Base-by-base conservation (phyloP, 768 basidiomycete species). In the Coprinellus aureogranulatus region DNA sequence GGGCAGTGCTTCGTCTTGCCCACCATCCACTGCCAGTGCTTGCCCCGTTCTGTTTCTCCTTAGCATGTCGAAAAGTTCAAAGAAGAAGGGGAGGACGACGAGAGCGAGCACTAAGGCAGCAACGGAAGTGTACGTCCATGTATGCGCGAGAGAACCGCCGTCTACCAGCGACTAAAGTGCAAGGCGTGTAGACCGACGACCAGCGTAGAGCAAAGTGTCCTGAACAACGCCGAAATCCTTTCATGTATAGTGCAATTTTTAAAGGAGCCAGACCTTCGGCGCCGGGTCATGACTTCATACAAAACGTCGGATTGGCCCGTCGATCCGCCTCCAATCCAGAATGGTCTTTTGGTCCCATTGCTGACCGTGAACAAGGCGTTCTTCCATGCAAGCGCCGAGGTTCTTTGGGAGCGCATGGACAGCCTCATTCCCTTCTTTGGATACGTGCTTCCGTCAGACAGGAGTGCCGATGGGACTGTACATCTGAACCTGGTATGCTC, bases 371-470 rank as follows among this genome's bases (percentile, higher is more conserved):
- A 50, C n/a, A 27, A 20, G 5, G 49, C 30, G 4, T 50, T 50
- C 30, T 50, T 50, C n/a, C 49, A 50, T 31, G 49, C 49, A 4
- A 50, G 49, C n/a, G 22, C 28, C 20, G 30, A 34, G 4, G 30
- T 50, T 6, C 49, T 50, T 20, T 50, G 49, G 49, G 49, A 50
- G 28, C 30, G 9, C 20, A 50, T 50, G 49, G 41, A 44, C 41
- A 18, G 16, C 18, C 16, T 44, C 10, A 44, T 18, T 16, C 41
- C 41, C 10, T 44, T 44, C 41, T 44, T 44, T n/a, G 41, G 27
- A 23, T 11, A 16, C 23, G 2, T 48, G n/a, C 47, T 48, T n/a
- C 41, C 14, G 20, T 8, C 41, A 11, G 47, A 48, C n/a, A 25
- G 27, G 11, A 26, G 27, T 12, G 47, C 12, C 22, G 10, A 28